Conservation (phyloP, 2,329 filamentous ascomycete genomes). For the Botryotinia narcissicola region DNA sequence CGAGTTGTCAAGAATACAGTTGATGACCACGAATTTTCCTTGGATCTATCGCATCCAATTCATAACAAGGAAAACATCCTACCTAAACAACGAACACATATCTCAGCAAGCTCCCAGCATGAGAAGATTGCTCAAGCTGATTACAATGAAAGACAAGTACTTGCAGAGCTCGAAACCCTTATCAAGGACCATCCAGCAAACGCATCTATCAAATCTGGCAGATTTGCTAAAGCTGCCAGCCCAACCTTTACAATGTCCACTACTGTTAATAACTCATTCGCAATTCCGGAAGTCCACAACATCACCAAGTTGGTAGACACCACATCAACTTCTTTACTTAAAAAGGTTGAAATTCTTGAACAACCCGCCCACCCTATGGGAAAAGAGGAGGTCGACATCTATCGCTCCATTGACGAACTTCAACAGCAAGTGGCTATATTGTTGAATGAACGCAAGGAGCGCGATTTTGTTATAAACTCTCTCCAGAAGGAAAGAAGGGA, state of each 20-base stretch:
- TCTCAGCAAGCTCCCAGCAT: not conserved
- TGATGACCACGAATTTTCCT: slow-evolving; percentile 6
- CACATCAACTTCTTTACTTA: slow-evolving; percentile 9
- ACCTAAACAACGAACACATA: slow-evolving; percentile 21
- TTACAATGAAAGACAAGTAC: slow-evolving; percentile 15
- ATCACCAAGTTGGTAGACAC: slow-evolving; percentile 15
- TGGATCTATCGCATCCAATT: not conserved
- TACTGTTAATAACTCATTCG: slow-evolving; percentile 7
- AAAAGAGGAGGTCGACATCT: slow-evolving; percentile 12
- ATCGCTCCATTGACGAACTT: slow-evolving; percentile 14
- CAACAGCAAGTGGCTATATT: slow-evolving; percentile 12
- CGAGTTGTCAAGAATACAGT: slow-evolving; percentile 15
- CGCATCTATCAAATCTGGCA: slow-evolving; percentile 1
- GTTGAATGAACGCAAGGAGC: slow-evolving; percentile 13
- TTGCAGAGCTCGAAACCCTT: slow-evolving; percentile 14
- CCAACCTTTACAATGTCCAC: slow-evolving; percentile 17
- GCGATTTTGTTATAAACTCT: not conserved
- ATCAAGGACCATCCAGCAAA: slow-evolving; percentile 14
- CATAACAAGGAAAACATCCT: slow-evolving; percentile 29
- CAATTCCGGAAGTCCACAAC: slow-evolving; percentile 8
- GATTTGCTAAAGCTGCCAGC: slow-evolving; percentile 6
- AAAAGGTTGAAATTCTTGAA: not conserved
- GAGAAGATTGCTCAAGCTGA: slow-evolving; percentile 5
- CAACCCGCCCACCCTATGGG: slow-evolving; percentile 3
- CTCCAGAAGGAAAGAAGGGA: not conserved